phyloP scores from a whole-genome alignment of 1,284 basidiomycete species.

The Pyrrhoderma noxium region DNA sequence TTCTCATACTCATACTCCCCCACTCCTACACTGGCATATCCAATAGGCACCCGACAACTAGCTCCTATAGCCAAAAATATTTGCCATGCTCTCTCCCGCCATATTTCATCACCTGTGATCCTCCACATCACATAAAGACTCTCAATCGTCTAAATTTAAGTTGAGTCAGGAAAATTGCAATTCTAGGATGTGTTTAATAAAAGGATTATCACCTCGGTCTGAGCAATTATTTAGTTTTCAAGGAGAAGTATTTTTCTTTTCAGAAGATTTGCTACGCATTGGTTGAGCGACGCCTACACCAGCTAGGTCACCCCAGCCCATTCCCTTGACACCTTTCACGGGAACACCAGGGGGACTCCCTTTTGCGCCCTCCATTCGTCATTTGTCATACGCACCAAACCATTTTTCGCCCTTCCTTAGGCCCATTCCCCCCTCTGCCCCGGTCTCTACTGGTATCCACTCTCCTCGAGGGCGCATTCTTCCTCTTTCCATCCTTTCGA shows the following conservation, averaged over 20 bases:
- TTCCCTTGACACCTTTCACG: conserved; percentile 24
- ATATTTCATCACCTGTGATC: conserved; percentile 58
- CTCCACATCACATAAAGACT: conserved; percentile 66
- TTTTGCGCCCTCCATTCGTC: conserved; percentile 38
- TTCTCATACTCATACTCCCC: conserved; percentile 5
- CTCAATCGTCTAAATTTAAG: conserved; percentile 48
- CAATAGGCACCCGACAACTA: conserved; percentile 42
- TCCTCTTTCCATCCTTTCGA: conserved; percentile 25
- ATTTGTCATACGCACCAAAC: conserved; percentile 45
- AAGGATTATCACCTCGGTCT: conserved; percentile 78
- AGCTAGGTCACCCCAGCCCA: too few species aligned
- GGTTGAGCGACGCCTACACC: conserved; percentile 19
- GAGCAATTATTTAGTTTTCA: conserved; percentile 42
- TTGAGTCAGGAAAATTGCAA: too few species aligned
- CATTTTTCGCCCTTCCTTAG: conserved; percentile 30
- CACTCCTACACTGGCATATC: conserved; percentile 49
- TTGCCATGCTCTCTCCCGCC: conserved; percentile 72
- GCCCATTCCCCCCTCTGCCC: not conserved
- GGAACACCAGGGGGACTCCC: conserved; percentile 48
- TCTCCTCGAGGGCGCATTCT: conserved; percentile 4
- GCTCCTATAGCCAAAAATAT: conserved; percentile 68
- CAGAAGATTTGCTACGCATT: conserved; percentile 1
- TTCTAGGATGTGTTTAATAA: too few species aligned
- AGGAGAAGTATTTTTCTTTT: conserved; percentile 33
- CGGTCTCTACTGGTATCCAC: not conserved